Base-by-base conservation (phyloP, 1,139 yeast species). In the Pichia sp. region DNA sequence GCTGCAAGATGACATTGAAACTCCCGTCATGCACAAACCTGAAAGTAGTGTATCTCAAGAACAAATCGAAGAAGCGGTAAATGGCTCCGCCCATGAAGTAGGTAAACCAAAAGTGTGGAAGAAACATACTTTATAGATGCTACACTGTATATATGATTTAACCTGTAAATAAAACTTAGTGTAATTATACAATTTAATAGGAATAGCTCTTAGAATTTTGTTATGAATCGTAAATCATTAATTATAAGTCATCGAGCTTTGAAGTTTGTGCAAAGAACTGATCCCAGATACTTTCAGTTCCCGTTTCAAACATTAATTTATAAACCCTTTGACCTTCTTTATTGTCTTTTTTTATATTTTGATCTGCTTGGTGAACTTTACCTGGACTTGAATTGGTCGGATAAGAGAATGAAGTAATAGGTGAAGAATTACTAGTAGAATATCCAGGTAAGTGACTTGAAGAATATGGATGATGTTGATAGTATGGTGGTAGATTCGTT, bases 271-370 rank as follows among this genome's bases (percentile, higher is more conserved):
- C 73, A 59, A 84, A 82, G 55, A 80, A 82, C 58, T 84, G 89
- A 55, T 82, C 90, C 92, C 92, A 85, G 42, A 84, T 80, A 34
- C 83, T 73, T 42, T 83, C 86, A 25, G 78, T 72, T 1, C 90
- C 86, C 42, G 82, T 76, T 57, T 80, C 84, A 56, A 74, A 76
- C 50, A 84, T 75, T 66, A 84, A 67, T 56, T 81, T 86, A 59
- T 72, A 79, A 16, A 82, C 72, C 51, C 72, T 69, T 51, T 74
- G 76, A 4, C 80, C 81, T 53, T 80, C 85, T 27, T 36, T 48
- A 25, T 40, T 25, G 7, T 39, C 42, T 16, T 39, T 34, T 13
- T 23, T 29, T 15, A 8, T 4, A 20, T 35, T 36, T n/a, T 32
- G 22, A 25, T 39, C 24, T 11, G n/a, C 18, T 39, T 16, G 24